Conservation (phyloP, 805 yeast species). For the Saccharomyces mikatae region DNA sequence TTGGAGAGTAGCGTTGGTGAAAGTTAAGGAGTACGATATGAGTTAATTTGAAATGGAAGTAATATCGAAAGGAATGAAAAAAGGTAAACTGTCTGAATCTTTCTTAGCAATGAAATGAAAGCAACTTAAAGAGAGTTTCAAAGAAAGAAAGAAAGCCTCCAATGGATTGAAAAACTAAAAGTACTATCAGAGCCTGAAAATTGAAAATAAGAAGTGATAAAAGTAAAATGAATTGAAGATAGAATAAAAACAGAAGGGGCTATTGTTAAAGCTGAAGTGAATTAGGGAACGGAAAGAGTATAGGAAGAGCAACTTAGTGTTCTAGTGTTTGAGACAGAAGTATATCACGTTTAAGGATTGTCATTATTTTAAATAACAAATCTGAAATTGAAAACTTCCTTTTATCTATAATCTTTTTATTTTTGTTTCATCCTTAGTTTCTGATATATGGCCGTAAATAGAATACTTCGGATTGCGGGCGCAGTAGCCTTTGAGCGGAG, state of each 20-base stretch:
- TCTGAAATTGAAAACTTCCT: neutral
- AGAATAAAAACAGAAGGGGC: neutral
- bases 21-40: neutral
- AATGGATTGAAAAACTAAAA: neutral
- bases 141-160: neutral
- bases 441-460: neutral
- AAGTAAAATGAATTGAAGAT: neutral
- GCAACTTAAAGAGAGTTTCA: neutral
- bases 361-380: neutral
- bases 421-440: neutral
- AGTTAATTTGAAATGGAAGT: neutral
- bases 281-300: neutral
- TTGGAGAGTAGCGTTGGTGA: neutral
- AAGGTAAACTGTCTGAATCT: neutral
- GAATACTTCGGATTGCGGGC: neutral
- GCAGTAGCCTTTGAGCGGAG: neutral
- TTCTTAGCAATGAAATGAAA: neutral
- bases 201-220: neutral
- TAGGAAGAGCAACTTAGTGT: neutral
- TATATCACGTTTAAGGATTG: neutral
- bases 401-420: neutral
- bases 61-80: neutral
- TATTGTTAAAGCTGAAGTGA: neutral
- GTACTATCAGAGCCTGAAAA: neutral
- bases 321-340: neutral